Evolutionary conservation across 2,329 filamentous ascomycete genomes (phyloP).

Genomic region (Sporothrix sp.): DNA sequence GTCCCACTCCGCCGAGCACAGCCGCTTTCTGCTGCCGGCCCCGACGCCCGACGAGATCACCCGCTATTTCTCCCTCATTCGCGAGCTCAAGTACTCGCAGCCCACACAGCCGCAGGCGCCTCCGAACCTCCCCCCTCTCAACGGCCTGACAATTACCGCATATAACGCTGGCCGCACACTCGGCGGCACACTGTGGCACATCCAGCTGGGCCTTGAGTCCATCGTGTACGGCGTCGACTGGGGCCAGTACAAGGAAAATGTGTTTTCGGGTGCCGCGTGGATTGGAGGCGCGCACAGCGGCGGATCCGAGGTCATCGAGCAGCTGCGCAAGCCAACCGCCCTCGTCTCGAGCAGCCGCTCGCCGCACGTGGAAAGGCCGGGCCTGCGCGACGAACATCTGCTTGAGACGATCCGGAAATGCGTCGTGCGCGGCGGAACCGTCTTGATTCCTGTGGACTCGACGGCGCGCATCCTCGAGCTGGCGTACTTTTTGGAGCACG

Average conservation of each 20-base stretch:
- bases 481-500: slow-evolving; percentile 83
- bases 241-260: slow-evolving; percentile 96
- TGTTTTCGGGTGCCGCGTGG: slow-evolving; percentile 89
- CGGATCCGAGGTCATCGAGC: slow-evolving; percentile 85
- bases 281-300: slow-evolving; percentile 61
- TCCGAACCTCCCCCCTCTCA: slow-evolving; percentile 78
- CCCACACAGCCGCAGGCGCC: slow-evolving; percentile 80
- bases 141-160: slow-evolving; percentile 87
- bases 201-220: slow-evolving; percentile 91
- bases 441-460: slow-evolving; percentile 88
- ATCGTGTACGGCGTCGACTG: slow-evolving; percentile 97
- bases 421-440: slow-evolving; percentile 73
- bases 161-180: slow-evolving; percentile 95
- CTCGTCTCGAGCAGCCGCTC: slow-evolving; percentile 81
- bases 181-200: slow-evolving; percentile 97
- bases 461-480: slow-evolving; percentile 90
- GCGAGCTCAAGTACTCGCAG: slow-evolving; percentile 92
- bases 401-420: slow-evolving; percentile 73
- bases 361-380: slow-evolving; percentile 59
- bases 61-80: slow-evolving; percentile 81
- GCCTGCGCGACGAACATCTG: slow-evolving; percentile 78
- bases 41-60: slow-evolving; percentile 85
- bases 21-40: slow-evolving; percentile 50
- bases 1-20: slow-evolving; percentile 37
- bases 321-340: slow-evolving; percentile 84